phyloP scores from a whole-genome alignment of 2,329 filamentous ascomycete species.

The Penicillium sp. region DNA sequence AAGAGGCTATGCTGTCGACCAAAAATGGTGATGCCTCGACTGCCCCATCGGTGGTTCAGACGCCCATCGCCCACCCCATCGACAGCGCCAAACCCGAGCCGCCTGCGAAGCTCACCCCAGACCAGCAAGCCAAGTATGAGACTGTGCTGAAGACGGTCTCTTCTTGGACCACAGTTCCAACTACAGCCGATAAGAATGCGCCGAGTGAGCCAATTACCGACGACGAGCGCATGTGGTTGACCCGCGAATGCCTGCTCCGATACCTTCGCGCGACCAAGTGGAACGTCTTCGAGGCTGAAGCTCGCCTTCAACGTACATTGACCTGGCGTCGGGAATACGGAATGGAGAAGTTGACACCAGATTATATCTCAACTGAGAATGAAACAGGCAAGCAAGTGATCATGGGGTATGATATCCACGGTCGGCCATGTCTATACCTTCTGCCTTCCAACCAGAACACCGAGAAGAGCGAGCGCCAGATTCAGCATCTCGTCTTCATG shows the following conservation, averaged over 20 bases:
- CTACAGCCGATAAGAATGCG: conserved; percentile 64
- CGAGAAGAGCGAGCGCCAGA: conserved; percentile 80
- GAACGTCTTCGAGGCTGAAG: conserved; percentile 74
- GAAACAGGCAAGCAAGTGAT: conserved; percentile 95
- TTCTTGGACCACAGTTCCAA: conserved; percentile 73
- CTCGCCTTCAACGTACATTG: conserved; percentile 80
- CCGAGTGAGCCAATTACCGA: conserved; percentile 72
- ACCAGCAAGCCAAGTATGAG: conserved; percentile 83
- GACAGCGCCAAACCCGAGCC: conserved; percentile 64
- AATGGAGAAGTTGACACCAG: conserved; percentile 72
- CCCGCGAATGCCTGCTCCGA: conserved; percentile 86
- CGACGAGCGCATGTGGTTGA: conserved; percentile 85
- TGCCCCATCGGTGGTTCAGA: conserved; percentile 47
- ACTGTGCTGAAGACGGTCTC: conserved; percentile 73
- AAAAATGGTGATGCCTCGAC: conserved; percentile 20
- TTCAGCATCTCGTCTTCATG: conserved; percentile 96
- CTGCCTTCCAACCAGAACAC: conserved; percentile 93
- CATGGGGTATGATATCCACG: conserved; percentile 83
- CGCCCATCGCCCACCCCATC: conserved; percentile 65
- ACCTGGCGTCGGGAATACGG: conserved; percentile 92
- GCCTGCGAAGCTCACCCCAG: conserved; percentile 68
- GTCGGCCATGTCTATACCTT: conserved; percentile 88
- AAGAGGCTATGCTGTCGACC: conserved; percentile 12
- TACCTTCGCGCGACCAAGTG: conserved; percentile 96
- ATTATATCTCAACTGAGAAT: conserved; percentile 91